Evolutionary conservation across 2,329 filamentous ascomycete genomes (phyloP), one percentile per base, ranked within the genome.

Genomic region (Trichoderma koningii): DNA sequence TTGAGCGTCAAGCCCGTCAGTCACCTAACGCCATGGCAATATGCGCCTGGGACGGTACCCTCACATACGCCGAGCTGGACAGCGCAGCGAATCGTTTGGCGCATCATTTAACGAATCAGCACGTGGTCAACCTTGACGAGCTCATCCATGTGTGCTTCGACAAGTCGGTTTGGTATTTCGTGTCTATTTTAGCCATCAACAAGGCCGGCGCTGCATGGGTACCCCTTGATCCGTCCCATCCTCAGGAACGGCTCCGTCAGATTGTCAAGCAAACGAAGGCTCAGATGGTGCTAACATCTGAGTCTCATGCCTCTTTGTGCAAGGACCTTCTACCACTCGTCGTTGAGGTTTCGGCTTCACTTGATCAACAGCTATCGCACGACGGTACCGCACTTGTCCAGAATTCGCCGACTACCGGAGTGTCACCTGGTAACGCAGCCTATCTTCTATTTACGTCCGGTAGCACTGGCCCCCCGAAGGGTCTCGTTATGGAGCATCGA

Each of bases 21-120:
- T 41, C n/a, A 2, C 65, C 65, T 4, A 7, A 65, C 10, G 55
- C 61, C 5, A 14, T 14, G 17, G 63, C 63, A 1, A 62, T 65
- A 15, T 30, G 51, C 10, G 44, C 62, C 3, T 67, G 66, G 63
- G 66, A 67, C 26, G 65, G 78, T 75, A 17, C 63, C 69, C 51
- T 75, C 77, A 79, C 77, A 7, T 81, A 80, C 64, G 60, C 69
- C 45, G 73, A 81, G 41, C 70, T 80, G 34, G 47, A 69, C 28
- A n/a, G 3, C 3, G 55, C 61, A 23, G 44, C 65, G 7, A 65
- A 65, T 23, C 53, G 61, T 9, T 48, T 70, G 21, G 68, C 68
- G 1, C 23, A 50, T 45, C 28, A 67, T 30, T 38, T 70, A 0
- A 55, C 66, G 38, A 14, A 21, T 30, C 28, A 44, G 21, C 55